Evolutionary conservation across 192 early-diverging fungal species (phyloP), one percentile per base, ranked within the genome.

Genomic region (Rhizophlyctis rosea): DNA sequence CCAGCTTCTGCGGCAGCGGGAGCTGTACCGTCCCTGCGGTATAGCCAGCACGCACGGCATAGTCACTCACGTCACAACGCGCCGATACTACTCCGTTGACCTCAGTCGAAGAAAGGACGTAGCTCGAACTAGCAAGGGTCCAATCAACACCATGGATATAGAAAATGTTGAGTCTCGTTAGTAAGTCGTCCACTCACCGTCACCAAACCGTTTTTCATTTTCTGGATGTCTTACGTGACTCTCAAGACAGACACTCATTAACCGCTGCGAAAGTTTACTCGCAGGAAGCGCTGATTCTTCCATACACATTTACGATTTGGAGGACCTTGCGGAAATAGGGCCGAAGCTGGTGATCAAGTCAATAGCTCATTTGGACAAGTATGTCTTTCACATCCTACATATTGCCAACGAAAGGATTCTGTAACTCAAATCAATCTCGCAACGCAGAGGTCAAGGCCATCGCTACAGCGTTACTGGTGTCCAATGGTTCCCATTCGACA

Each of bases 401-500:
- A 16, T 66, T 44, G 18, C 25, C 35, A 60, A 25, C 28, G 21
- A 50, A 50, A 36, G 14, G 30, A 18, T 1, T 0, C n/a, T 24
- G 47, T 4, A 62, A 29, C 14, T 29, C 14, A 28, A 36, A 14
- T 54, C 28, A 32, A 18, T 36, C 9, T 47, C 24, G 4, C n/a
- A n/a, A n/a, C n/a, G n/a, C 3, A 59, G 73, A 35, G 67, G 61
- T 1, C 35, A 49, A 3, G 77, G 83, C 2, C 91, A 96, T 73
- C 62, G 73, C 31, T 87, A 81, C 56, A 77, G 80, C 4, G 76
- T 96, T 2, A 85, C 91, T 3, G 76, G 76, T 39, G 76, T 91
- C 0, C 69, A 75, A 2, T 96, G 94, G 94, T 94, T 89, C 64
- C 87, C 90, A 2, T 77, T 84, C 47, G 91, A 94, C 70, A 86